Evolutionary conservation across 805 yeast genomes (phyloP), one percentile per base, ranked within the genome.

Genomic region (Metschnikowia baotianmanensis): DNA sequence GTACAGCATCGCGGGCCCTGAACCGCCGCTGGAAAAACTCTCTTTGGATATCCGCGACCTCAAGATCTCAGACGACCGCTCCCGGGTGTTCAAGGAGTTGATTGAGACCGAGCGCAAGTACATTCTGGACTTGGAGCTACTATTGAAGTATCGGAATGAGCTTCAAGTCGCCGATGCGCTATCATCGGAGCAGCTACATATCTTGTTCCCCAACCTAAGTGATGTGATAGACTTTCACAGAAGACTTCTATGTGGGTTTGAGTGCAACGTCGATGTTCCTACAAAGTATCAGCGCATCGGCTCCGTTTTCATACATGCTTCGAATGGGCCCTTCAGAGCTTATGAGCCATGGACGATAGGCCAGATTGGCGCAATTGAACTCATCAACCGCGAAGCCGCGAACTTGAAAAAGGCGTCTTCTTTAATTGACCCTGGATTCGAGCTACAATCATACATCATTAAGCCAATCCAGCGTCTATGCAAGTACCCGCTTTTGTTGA

Each of bases 401-500:
- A 78, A 77, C 51, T 72, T 88, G 38, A 65, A 58, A 34, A 73
- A 74, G 45, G 72, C 80, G 16, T 72, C 83, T 4, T 58, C 67
- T 16, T 64, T 89, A 28, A 79, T 90, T 45, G 91, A 82, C 49
- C 91, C 93, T 20, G 84, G 87, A 31, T 82, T 89, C 57, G 99
- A 91, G 61, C 71, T 93, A 39, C 98, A 86, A 58, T 82, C 91
- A 36, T 86, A 86, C 62, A 72, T 93, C 30, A 78, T 93, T 52
- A 93, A 91, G 61, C 99, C 99, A 0, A 87, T 93, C 27, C 99
- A 93, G 68, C 77, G 99, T 48, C 74, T 93, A n/a, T 87, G 96
- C 72, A 87, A 90, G 60, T 93, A 93, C 62, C 99, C 98, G 2
- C 66, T 93, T 37, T 70, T 93, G 35, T 65, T 93, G 38, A 80